phyloP scores from a whole-genome alignment of 2,329 filamentous ascomycete species.

The Apiospora malaysiana region DNA sequence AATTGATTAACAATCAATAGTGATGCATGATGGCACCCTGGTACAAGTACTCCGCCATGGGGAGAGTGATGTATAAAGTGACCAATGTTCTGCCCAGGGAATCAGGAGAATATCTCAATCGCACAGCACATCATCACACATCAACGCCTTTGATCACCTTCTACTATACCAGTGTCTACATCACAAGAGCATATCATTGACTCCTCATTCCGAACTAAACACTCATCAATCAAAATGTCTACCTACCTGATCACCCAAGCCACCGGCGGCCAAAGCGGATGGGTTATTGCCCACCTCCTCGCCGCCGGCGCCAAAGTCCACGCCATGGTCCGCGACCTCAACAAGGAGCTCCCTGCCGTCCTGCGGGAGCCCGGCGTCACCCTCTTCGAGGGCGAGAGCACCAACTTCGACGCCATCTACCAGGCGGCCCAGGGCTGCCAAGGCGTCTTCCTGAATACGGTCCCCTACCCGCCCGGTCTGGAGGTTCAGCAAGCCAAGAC shows the following conservation, averaged over 20 bases:
- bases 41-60: too few species aligned
- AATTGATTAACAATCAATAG: not conserved
- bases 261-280: conserved; percentile 41
- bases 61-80: not conserved
- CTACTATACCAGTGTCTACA: too few species aligned
- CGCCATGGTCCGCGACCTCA: conserved; percentile 42
- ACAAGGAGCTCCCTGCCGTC: conserved; percentile 34
- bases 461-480: conserved; percentile 29
- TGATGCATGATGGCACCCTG: too few species aligned
- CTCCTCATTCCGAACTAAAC: not conserved
- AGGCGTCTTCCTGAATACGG: conserved; percentile 35
- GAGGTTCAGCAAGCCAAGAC: conserved; percentile 40
- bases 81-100: not conserved
- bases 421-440: conserved; percentile 42
- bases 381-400: conserved; percentile 44
- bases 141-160: not conserved
- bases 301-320: conserved; percentile 42
- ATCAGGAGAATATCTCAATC: not conserved
- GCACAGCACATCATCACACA: not conserved
- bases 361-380: conserved; percentile 37
- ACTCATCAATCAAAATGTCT: conserved; percentile 33
- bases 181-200: not conserved
- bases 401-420: conserved; percentile 38
- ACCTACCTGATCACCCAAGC: conserved; percentile 44
- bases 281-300: conserved; percentile 41